phyloP scores from a whole-genome alignment of 1,284 basidiomycete species.

The Sanguinoderma infundibulare region DNA sequence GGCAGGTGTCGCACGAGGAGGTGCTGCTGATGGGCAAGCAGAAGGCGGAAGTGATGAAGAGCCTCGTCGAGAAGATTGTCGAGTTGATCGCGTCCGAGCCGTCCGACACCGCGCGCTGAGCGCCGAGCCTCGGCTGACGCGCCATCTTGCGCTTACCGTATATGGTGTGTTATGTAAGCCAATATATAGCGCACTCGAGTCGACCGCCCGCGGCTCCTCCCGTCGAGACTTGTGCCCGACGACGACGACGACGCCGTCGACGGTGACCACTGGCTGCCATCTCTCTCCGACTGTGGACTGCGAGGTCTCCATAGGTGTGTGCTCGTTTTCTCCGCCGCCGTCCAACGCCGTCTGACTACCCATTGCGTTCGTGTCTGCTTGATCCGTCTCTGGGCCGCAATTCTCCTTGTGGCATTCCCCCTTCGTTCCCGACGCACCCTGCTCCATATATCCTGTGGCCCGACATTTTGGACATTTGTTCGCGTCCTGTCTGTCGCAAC shows the following conservation, averaged over 20 bases:
- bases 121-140: slow-evolving; percentile 16
- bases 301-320: slow-evolving; percentile 18
- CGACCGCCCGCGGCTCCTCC: slow-evolving; percentile 2
- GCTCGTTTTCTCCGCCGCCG: slow-evolving; percentile 11
- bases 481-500: not conserved
- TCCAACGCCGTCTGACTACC: slow-evolving; percentile 7
- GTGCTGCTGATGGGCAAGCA: slow-evolving; percentile 72
- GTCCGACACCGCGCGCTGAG: not conserved
- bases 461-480: not conserved
- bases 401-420: slow-evolving; percentile 9
- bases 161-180: slow-evolving; percentile 24
- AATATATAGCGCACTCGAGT: slow-evolving; percentile 12
- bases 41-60: slow-evolving; percentile 74
- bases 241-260: slow-evolving; percentile 22
- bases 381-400: not conserved
- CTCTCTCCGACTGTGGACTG: slow-evolving; percentile 1
- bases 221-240: slow-evolving; percentile 15
- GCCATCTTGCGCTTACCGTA: slow-evolving; percentile 10
- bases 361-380: not conserved
- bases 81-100: slow-evolving; percentile 37
- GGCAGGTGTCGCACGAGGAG: slow-evolving; percentile 80
- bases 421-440: slow-evolving; percentile 1
- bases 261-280: slow-evolving; percentile 12
- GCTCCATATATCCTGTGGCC: slow-evolving; percentile 1
- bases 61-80: slow-evolving; percentile 67